Conservation (phyloP, 164 flowering plant genomes). For the Protea cynaroides region DNA sequence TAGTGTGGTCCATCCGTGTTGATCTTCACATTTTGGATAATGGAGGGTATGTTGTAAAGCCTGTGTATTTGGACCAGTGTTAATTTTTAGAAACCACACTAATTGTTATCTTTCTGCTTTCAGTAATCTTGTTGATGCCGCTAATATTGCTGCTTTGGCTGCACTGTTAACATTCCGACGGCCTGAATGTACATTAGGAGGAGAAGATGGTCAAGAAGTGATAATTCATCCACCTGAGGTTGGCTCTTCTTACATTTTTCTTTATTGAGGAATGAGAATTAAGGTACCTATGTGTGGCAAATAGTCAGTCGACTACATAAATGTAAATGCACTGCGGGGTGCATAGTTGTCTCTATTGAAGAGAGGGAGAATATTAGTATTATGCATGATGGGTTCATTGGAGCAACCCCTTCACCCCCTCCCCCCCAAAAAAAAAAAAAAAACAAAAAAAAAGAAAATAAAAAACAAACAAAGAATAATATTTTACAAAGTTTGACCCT, state of each 20-base stretch:
- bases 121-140: conserved; percentile 97
- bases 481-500: too few species aligned
- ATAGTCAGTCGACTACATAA: neutral
- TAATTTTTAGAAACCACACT: neutral
- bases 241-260: conserved; percentile 9
- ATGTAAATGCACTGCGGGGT: neutral
- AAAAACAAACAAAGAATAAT: too few species aligned
- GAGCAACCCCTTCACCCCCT: too few species aligned
- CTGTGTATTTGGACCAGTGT: neutral
- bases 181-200: conserved; percentile 88
- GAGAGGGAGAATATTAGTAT: too few species aligned
- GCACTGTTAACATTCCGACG: conserved; percentile 84
- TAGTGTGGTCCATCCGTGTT: conserved; percentile 86
- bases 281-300: neutral
- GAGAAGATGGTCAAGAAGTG: conserved; percentile 85
- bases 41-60: conserved; percentile 63
- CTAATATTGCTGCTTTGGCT: conserved; percentile 95
- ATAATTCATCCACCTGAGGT: conserved; percentile 89
- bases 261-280: neutral
- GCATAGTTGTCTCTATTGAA: too few species aligned
- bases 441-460: too few species aligned
- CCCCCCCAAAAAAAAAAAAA: too few species aligned
- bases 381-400: too few species aligned
- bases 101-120: conserved; percentile 9
- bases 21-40: conserved; percentile 94